Conservation (phyloP, 257 asterid species). For the Primulina huaijiensis region DNA sequence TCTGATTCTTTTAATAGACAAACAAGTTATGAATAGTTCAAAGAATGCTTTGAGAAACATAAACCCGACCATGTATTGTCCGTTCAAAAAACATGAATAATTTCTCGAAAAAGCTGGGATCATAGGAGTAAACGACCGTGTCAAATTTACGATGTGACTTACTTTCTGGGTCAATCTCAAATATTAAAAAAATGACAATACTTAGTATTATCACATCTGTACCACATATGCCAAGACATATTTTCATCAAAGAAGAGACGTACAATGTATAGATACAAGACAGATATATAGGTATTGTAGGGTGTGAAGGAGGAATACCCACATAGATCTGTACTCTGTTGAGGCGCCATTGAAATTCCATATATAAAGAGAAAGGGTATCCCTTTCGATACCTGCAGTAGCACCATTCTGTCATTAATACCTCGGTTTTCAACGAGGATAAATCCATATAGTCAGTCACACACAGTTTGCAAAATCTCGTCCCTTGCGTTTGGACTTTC, state of each 20-base stretch:
- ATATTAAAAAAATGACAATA: too few species aligned
- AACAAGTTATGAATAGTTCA: too few species aligned
- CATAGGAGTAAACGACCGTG: not conserved
- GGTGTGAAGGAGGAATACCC: not conserved
- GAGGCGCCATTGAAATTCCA: not conserved
- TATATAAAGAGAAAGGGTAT: not conserved
- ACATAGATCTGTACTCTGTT: not conserved
- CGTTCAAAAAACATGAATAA: too few species aligned
- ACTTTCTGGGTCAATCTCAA: not conserved
- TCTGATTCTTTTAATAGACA: too few species aligned
- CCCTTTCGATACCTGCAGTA: not conserved
- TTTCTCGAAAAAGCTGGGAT: not conserved
- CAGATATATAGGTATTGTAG: not conserved
- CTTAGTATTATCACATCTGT: not conserved
- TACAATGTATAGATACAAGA: not conserved
- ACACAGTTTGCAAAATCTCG: not conserved
- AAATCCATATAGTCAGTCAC: not conserved
- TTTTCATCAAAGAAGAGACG: not conserved
- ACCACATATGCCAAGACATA: too few species aligned
- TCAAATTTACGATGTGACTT: not conserved
- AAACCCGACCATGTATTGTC: too few species aligned
- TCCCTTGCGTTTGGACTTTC: not conserved
- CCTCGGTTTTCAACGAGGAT: not conserved
- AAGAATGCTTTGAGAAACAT: too few species aligned
- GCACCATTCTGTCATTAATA: not conserved